phyloP scores from a whole-genome alignment of 352 stramenopile genomes.

The Blastocystis sp. region DNA sequence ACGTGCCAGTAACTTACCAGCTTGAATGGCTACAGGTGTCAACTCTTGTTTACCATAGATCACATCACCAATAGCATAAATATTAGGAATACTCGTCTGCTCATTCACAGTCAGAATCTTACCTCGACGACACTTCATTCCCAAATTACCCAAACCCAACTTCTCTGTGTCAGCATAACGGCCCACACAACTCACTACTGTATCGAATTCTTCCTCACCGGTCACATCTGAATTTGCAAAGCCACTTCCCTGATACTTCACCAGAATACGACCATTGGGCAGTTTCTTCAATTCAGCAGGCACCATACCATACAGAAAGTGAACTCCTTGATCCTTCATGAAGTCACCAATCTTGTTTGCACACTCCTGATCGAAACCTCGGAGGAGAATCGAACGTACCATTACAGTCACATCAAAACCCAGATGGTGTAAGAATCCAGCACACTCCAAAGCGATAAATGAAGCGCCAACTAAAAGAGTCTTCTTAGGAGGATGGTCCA shows the following conservation, averaged over 20 bases:
- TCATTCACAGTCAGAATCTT: slow-evolving; percentile 83
- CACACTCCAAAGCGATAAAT: slow-evolving; percentile 95
- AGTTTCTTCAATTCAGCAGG: slow-evolving; percentile 83
- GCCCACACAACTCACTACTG: slow-evolving; percentile 86
- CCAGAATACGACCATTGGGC: slow-evolving; percentile 71
- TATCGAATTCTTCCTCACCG: slow-evolving; percentile 85
- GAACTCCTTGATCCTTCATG: slow-evolving; percentile 82
- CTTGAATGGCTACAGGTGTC: slow-evolving; percentile 92
- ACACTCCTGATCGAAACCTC: slow-evolving; percentile 93
- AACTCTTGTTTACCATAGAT: slow-evolving; percentile 86
- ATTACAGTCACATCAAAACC: slow-evolving; percentile 87
- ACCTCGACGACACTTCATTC: slow-evolving; percentile 76
- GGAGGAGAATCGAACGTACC: slow-evolving; percentile 88
- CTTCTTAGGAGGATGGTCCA: slow-evolving; percentile 80
- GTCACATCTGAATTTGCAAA: slow-evolving; percentile 63
- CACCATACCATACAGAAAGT: slow-evolving; percentile 82
- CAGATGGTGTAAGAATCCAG: slow-evolving; percentile 86
- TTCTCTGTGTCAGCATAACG: slow-evolving; percentile 82
- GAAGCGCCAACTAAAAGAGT: slow-evolving; percentile 88
- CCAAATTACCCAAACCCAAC: slow-evolving; percentile 77
- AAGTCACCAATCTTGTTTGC: slow-evolving; percentile 83
- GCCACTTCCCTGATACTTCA: slow-evolving; percentile 74
- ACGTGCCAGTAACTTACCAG: slow-evolving; percentile 79
- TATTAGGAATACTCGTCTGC: slow-evolving; percentile 84
- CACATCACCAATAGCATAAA: slow-evolving; percentile 92